A percentile compares a stretch with the other conserved stretches of the same genome.
These are phyloP conservation scores for Monascus ruber DNA, from an alignment of 2,329 filamentous ascomycete genomes.

Conservation along the genomic window DNA sequence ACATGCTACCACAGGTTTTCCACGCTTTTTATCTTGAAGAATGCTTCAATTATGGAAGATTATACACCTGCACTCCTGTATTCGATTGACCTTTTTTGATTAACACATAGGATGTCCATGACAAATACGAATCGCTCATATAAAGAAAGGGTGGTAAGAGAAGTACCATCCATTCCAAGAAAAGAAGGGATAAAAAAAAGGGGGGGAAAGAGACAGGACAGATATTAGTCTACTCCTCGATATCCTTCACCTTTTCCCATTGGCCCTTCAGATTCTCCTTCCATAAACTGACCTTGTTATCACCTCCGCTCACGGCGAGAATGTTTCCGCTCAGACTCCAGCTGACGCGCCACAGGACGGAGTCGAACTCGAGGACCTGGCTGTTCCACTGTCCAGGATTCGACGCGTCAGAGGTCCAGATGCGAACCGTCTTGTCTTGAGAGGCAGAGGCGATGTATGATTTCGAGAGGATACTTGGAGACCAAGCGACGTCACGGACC, in stretches of 20 bases:
- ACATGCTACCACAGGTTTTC: too few relatives aligned
- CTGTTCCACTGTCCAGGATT: constrained; percentile 66
- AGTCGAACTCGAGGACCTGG: constrained; percentile 78
- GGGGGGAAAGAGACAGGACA: too few relatives aligned
- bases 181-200: too few relatives aligned
- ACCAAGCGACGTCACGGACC: constrained; percentile 97
- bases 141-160: too few relatives aligned
- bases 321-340: constrained; percentile 98
- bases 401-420: constrained; percentile 74
- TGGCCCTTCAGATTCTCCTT: constrained; percentile 95
- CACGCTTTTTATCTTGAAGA: too few relatives aligned
- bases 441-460: constrained; percentile 92
- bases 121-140: too few relatives aligned
- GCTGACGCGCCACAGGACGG: constrained; percentile 87
- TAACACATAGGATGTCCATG: too few relatives aligned
- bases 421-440: constrained; percentile 93
- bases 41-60: too few relatives aligned
- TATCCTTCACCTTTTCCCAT: constrained; percentile 95
- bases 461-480: constrained; percentile 86
- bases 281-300: constrained; percentile 96
- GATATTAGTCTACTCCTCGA: constrained; percentile 57
- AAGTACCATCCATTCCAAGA: too few relatives aligned
- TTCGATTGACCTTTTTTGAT: too few relatives aligned
- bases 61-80: too few relatives aligned
- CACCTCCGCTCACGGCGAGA: constrained; percentile 79